Evolutionary conservation across 2,329 filamentous ascomycete genomes (phyloP), one percentile per base, ranked within the genome.

Genomic region (Colletotrichum melonis): DNA sequence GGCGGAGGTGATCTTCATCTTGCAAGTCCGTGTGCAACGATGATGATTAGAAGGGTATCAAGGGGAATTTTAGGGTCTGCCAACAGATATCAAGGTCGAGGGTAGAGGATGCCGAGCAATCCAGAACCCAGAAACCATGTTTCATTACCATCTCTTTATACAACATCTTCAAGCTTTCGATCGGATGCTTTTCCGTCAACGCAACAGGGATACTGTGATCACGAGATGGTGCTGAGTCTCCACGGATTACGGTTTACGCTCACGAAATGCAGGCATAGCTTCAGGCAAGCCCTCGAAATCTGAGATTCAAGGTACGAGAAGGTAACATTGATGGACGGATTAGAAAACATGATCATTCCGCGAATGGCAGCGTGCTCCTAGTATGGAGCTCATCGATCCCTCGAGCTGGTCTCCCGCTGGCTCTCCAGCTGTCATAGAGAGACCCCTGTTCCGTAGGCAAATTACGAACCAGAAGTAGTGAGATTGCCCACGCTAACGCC

Each of bases 1-100:
- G n/a, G 55, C 59, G 16, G 63, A 32, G 12, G 67, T 57, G 58
- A 75, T 56, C 63, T 71, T 75, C 73, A 75, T 71, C 2, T 74
- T n/a, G 46, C 26, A 19, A 24, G 7, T 12, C 4, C 2, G 12
- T 22, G 42, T 24, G 16, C 9, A 16, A n/a, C 30, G 12, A 11
- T 11, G 4, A 11, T 35, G 32, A 35, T 35, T 35, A 12, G 32
- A 16, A 4, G 3, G 12, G 2, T 7, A 9, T 52, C 4, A 11
- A 26, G n/a, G 26, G n/a, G 7, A 24, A 24, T 14, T 52, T n/a
- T 28, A 16, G 32, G 52, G 16, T 7, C 1, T 70, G 62, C 60
- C 56, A 70, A 66, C 55, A 30, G 30, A 8, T 9, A 32, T n/a
- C 24, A 32, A 35, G 28, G 58, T 28, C 14, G 56, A 32, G 30